Evolutionary conservation across 2,329 filamentous ascomycete genomes (phyloP).

Genomic region (Paecilomyces sp.): DNA sequence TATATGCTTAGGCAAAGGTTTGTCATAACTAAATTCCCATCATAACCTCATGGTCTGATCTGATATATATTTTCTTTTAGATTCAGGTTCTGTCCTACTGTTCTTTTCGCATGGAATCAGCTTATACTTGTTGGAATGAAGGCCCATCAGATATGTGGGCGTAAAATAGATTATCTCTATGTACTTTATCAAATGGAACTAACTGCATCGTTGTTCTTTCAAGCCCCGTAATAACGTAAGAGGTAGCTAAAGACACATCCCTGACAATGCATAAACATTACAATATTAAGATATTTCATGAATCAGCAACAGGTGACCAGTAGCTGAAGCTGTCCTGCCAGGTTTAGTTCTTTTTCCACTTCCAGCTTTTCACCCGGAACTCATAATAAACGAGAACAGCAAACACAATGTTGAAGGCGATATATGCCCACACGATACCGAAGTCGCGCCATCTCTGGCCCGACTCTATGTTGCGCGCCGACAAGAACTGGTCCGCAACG

Average conservation of each 20-base stretch:
- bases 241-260: background rate
- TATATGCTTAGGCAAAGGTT: too few species aligned
- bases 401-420: slow-evolving; percentile 52
- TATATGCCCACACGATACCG: slow-evolving; percentile 55
- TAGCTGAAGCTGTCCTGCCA: background rate
- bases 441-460: slow-evolving; percentile 61
- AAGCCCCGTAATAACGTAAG: background rate
- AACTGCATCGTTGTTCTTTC: background rate
- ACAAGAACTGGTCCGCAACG: slow-evolving; percentile 35
- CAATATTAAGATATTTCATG: background rate
- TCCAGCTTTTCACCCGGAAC: background rate
- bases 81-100: too few species aligned
- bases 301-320: background rate
- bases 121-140: background rate
- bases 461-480: slow-evolving; percentile 46
- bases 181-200: background rate
- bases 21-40: too few species aligned
- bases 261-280: background rate
- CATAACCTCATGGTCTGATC: too few species aligned
- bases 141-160: background rate
- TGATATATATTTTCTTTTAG: too few species aligned
- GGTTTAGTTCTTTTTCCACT: background rate
- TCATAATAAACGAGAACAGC: slow-evolving; percentile 32
- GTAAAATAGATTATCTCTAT: background rate
- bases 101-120: too few species aligned